These are phyloP conservation scores for Corchorus olitorius DNA, from an alignment of 345 rosid species.

Conservation along the genomic window DNA sequence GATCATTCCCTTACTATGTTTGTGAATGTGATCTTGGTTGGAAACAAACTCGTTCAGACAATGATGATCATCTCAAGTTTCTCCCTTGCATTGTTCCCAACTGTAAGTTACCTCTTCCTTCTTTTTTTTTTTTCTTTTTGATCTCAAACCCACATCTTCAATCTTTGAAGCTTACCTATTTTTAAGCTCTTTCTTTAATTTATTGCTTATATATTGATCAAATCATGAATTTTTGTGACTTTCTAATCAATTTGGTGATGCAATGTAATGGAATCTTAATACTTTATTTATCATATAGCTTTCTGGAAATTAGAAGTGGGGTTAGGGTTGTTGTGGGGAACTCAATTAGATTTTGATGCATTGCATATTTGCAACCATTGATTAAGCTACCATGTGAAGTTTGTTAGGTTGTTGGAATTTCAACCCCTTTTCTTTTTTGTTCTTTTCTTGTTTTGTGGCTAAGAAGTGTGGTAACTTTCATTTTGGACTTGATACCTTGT, in stretches of 20 bases:
- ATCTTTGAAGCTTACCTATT: not conserved
- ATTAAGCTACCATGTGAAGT: conserved; percentile 6
- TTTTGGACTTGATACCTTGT: not conserved
- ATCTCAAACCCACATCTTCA: not conserved
- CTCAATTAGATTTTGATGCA: not conserved
- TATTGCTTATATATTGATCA: not conserved
- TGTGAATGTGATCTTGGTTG: conserved; percentile 80
- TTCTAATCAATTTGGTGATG: not conserved
- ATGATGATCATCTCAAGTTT: conserved; percentile 46
- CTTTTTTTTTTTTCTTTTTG: conserved; percentile 1
- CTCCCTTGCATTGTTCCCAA: conserved; percentile 87
- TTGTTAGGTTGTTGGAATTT: not conserved
- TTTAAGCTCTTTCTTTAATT: conserved; percentile 13
- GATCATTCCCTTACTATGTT: conserved; percentile 34
- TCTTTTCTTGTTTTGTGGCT: not conserved
- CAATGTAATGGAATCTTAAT: not conserved
- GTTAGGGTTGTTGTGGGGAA: conserved; percentile 5
- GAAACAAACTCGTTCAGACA: conserved; percentile 45
- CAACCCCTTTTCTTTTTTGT: not conserved
- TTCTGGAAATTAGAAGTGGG: not conserved
- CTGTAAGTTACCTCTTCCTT: conserved; percentile 48
- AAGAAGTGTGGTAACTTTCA: not conserved
- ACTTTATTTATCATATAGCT: not conserved
- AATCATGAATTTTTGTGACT: not conserved
- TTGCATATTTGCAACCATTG: not conserved